Percentiles rank a stretch among this genome's conserved stretches.
phyloP scores from a whole-genome alignment of 257 asterid species.

The Ilex asprella region DNA sequence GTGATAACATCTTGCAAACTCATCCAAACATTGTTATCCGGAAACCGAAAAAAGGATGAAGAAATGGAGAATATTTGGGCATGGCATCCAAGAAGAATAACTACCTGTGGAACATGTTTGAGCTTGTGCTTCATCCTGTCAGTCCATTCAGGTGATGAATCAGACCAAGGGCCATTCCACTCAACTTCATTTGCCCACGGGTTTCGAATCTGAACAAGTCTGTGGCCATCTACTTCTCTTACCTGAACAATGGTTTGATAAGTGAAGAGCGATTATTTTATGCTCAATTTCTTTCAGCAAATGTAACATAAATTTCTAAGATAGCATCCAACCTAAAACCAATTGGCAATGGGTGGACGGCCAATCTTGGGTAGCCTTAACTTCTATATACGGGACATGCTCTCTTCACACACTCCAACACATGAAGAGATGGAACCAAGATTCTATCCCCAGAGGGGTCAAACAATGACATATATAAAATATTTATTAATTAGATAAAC shows the following conservation, averaged over 20 bases:
- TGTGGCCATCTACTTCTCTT: slow-evolving; percentile 84
- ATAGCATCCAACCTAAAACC: too few species aligned
- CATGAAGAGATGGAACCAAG: too few species aligned
- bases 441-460: too few species aligned
- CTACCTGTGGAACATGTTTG: slow-evolving; percentile 83
- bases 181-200: slow-evolving; percentile 99
- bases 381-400: too few species aligned
- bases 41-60: background rate
- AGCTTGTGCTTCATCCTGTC: slow-evolving; percentile 98
- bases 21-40: too few species aligned
- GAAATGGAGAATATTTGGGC: background rate
- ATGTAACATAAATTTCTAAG: too few species aligned
- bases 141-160: slow-evolving; percentile 95
- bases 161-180: slow-evolving; percentile 99
- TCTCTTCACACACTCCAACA: too few species aligned
- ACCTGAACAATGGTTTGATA: slow-evolving; percentile 36
- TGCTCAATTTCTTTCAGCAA: slow-evolving; percentile 3
- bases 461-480: too few species aligned
- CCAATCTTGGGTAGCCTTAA: too few species aligned
- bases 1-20: too few species aligned
- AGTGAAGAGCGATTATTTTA: slow-evolving; percentile 1
- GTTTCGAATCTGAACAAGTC: slow-evolving; percentile 94
- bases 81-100: background rate
- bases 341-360: too few species aligned
- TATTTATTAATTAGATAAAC: too few species aligned